These are phyloP conservation scores for Apiospora koreana DNA, from an alignment of 2,329 filamentous ascomycete genomes.

Conservation along the genomic window DNA sequence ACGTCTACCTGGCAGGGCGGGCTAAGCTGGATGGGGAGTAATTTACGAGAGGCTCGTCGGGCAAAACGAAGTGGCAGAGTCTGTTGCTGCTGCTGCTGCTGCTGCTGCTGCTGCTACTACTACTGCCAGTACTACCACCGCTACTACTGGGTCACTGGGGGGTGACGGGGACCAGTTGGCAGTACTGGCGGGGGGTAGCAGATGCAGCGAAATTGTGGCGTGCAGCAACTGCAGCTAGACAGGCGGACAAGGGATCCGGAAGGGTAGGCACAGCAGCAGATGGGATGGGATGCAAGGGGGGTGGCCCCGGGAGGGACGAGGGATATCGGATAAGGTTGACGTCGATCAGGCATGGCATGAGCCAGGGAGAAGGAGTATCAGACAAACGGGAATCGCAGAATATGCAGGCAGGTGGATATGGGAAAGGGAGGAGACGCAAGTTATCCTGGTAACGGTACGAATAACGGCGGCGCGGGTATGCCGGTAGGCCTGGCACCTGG, in stretches of 20 bases:
- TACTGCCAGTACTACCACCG: no score
- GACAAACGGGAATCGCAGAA: neutral
- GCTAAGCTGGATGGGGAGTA: neutral
- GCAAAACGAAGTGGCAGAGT: neutral
- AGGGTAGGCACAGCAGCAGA: neutral
- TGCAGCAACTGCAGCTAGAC: constrained; percentile 2
- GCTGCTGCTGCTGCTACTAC: neutral
- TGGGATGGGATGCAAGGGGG: neutral
- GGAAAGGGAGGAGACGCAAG: neutral
- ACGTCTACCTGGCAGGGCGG: neutral
- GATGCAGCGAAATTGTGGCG: neutral
- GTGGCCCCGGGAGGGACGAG: neutral
- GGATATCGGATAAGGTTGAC: constrained; percentile 7
- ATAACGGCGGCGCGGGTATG: neutral
- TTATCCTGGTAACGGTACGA: neutral
- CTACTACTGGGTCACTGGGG: no score
- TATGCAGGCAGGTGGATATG: neutral
- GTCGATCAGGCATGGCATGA: constrained; percentile 6
- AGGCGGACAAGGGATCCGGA: neutral
- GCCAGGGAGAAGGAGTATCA: neutral
- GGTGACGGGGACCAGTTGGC: no score
- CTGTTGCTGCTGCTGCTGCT: neutral
- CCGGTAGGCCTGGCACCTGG: neutral
- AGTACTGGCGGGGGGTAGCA: neutral
- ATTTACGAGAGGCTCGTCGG: constrained; percentile 1